phyloP scores from a whole-genome alignment of 768 basidiomycete species.

The Termitomyces eurrhizus region DNA sequence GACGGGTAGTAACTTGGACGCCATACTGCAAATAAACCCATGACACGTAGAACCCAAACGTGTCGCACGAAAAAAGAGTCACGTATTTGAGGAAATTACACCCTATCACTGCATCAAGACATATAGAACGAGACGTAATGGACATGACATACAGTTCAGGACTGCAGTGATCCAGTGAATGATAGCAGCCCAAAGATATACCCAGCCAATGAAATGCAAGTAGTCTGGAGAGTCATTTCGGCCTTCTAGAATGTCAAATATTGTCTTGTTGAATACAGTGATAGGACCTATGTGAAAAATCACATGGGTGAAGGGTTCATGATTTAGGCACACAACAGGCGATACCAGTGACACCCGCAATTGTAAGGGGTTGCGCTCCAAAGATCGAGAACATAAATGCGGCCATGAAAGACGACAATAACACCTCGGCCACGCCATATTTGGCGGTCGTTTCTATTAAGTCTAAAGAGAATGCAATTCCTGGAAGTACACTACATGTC shows the following conservation, averaged over 20 bases:
- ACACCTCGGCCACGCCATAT: constrained; percentile 87
- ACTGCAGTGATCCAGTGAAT: constrained; percentile 79
- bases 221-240: constrained; percentile 64
- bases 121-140: neutral
- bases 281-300: constrained; percentile 67
- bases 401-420: constrained; percentile 83
- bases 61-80: constrained; percentile 87
- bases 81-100: constrained; percentile 85
- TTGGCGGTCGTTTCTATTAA: constrained; percentile 87
- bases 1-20: constrained; percentile 76
- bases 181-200: constrained; percentile 88
- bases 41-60: constrained; percentile 90
- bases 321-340: neutral
- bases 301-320: neutral
- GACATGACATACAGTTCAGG: constrained; percentile 54
- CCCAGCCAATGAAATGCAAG: constrained; percentile 88
- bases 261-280: constrained; percentile 89
- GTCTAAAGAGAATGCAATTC: constrained; percentile 89
- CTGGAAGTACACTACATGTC: constrained; percentile 67
- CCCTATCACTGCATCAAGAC: constrained; percentile 35
- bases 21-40: constrained; percentile 92
- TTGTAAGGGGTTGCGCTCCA: constrained; percentile 87
- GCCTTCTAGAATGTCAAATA: constrained; percentile 67
- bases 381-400: constrained; percentile 85
- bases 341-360: constrained; percentile 84